Base-by-base conservation (phyloP, 495 filamentous ascomycete species). In the Hypomontagnella submonticulosa region DNA sequence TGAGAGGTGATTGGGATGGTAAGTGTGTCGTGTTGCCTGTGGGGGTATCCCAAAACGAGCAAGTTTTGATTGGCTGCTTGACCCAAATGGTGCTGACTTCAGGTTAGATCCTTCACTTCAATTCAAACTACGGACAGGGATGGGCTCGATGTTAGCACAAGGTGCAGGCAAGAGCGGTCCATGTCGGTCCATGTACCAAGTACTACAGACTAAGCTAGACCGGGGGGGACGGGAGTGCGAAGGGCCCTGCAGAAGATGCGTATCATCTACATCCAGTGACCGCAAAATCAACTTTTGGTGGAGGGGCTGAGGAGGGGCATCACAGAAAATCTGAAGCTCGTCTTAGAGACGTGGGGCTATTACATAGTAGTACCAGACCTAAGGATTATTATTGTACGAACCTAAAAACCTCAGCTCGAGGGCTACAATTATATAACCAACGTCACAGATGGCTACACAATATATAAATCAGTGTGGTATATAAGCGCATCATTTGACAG, bases 41-140 rank as follows among this genome's bases (percentile, higher is more conserved):
- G 66, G 76, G 67, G 72, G 72, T 57, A 59, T 64, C 65, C 61
- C 62, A 50, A 64, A 70, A 61, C 79, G 80, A 83, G 80, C 80
- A 83, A 79, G 79, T 83, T 83, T 81, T 75, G 57, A 83, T 83
- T 83, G 80, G 80, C 73, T 71, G 51, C 9, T 57, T 47, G 18
- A 5, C 44, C 23, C 23, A 56, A 68, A 69, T 68, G 59, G 57
- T 67, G 70, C 70, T 61, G 70, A 62, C 59, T 63, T 67, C 44
- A 54, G 61, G 49, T 58, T 57, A 71, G 54, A 69, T 69, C 66
- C 69, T 66, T 61, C 58, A 57, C 57, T 59, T 55, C 55, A 37
- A n/a, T 44, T 44, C 56, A 57, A 16, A 62, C 56, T 55, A 48
- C 37, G 38, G 47, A 64, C 71, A 65, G 57, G 66, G 63, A 16